Conservation (phyloP, 139 green algal species). For the Tetraselmis striata region DNA sequence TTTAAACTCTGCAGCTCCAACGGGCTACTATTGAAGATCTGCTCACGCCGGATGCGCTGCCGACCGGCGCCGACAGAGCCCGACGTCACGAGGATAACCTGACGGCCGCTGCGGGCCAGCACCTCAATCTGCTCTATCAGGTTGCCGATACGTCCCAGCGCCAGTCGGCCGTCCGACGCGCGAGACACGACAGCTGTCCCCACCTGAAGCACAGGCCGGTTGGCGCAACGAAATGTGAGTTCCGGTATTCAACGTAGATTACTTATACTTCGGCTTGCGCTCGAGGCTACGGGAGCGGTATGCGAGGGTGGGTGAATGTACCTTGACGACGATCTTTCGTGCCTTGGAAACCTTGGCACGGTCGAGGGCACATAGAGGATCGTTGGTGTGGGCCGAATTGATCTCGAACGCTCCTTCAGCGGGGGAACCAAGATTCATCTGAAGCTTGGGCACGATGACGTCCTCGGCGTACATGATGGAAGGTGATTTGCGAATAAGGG, state of each 20-base stretch:
- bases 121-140: constrained; percentile 48
- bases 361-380: not conserved
- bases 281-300: no score
- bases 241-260: no score
- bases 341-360: not conserved
- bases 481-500: not conserved
- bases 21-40: constrained; percentile 39
- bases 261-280: no score
- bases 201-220: no score
- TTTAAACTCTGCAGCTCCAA: constrained; percentile 29
- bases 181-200: constrained; percentile 44
- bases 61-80: constrained; percentile 47
- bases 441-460: not conserved
- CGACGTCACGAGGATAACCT: constrained; percentile 52
- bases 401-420: not conserved
- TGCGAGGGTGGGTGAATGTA: no score
- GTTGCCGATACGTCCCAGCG: constrained; percentile 33
- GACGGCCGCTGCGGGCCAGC: constrained; percentile 27
- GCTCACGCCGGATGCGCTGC: constrained; percentile 48
- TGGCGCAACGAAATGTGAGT: no score
- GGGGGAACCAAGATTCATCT: not conserved
- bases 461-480: not conserved
- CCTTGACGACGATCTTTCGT: not conserved
- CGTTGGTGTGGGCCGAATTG: not conserved
- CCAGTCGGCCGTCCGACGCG: constrained; percentile 27